Evolutionary conservation across 495 filamentous ascomycete genomes (phyloP), one percentile per base, ranked within the genome.

Genomic region (Daldinia bambusicola): DNA sequence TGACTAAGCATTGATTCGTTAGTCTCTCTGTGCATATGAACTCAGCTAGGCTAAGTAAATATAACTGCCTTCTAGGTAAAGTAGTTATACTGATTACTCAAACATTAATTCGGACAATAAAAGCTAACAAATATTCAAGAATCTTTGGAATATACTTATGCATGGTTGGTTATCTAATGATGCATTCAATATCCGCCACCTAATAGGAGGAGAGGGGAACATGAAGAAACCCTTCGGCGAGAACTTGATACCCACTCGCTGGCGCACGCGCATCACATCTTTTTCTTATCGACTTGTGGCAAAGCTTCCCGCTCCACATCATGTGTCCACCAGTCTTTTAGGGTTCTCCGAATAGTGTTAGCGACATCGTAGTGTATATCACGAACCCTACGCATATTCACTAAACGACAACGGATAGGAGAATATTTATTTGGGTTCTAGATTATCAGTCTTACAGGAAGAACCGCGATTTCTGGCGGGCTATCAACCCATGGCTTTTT

Each of bases 391-490:
- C 32, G 4, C 7, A n/a, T n/a, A n/a, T 34, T 34, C 32, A 4
- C 7, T 34, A 34, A 34, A 34, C 32, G 9, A 48, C 18, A 48
- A 48, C 43, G 16, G 18, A 48, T 48, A 18, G 20, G 16, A 48
- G n/a, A 14, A 18, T 22, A 55, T 32, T 6, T 9, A n/a, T n/a
- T n/a, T n/a, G n/a, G n/a, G 16, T 55, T 16, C 31, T 4, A 50
- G 14, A 26, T 50, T 16, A 12, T 14, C 30, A 48, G 30, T 22
- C 40, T 36, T 32, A 16, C 41, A 34, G 43, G 51, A 34, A 45
- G 34, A 58, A 20, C 53, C 32, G 53, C 58, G 63, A 57, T 57
- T n/a, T 18, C 12, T 66, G 38, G 41, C 53, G 40, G 53, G 58
- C 31, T 52, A 30, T 51, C 63, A 14, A 38, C 7, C 57, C 22